Evolutionary conservation across 768 basidiomycete genomes (phyloP).

Genomic region (Mycena capillaripes): DNA sequence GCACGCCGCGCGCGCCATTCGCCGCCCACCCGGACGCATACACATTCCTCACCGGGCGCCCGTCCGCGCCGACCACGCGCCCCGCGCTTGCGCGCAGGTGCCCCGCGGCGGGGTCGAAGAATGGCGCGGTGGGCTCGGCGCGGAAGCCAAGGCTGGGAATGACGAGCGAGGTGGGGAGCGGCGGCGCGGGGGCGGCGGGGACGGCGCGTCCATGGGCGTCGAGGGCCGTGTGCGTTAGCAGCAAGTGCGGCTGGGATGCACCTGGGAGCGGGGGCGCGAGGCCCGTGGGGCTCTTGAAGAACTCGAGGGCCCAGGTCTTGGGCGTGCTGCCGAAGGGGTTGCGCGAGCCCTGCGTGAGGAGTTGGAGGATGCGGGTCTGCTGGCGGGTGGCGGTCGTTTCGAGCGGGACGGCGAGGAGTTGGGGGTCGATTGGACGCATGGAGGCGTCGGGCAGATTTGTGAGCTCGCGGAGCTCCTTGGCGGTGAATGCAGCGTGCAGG

Average conservation of each 20-base stretch:
- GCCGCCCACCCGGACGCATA: conserved; percentile 97
- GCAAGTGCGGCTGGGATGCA: conserved; percentile 54
- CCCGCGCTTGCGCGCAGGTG: conserved; percentile 54
- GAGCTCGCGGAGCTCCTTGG: conserved; percentile 94
- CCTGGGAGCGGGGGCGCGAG: conserved; percentile 48
- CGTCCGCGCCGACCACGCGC: conserved; percentile 40
- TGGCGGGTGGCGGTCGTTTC: conserved; percentile 64
- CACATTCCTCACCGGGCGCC: conserved; percentile 63
- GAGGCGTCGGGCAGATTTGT: conserved; percentile 72
- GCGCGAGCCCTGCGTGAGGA: conserved; percentile 76
- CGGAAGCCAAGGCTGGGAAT: conserved; percentile 92
- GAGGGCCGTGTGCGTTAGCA: conserved; percentile 72
- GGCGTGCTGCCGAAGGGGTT: conserved; percentile 60
- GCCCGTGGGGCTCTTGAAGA: conserved; percentile 79
- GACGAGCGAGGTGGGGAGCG: conserved; percentile 78
- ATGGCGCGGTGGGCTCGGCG: conserved; percentile 70
- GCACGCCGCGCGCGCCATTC: conserved; percentile 90
- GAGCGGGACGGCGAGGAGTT: conserved; percentile 55
- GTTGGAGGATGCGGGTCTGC: conserved; percentile 75
- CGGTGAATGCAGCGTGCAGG: conserved; percentile 89
- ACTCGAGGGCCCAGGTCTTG: conserved; percentile 87
- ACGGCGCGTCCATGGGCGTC: conserved; percentile 65
- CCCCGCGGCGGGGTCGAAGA: conserved; percentile 68
- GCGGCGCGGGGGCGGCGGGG: conserved; percentile 67
- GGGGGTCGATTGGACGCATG: conserved; percentile 72